Percentiles rank a stretch among this genome's conserved stretches.
These are phyloP conservation scores for Nyssa sinensis DNA, from an alignment of 148 eudicot genomes.

Conservation along the genomic window DNA sequence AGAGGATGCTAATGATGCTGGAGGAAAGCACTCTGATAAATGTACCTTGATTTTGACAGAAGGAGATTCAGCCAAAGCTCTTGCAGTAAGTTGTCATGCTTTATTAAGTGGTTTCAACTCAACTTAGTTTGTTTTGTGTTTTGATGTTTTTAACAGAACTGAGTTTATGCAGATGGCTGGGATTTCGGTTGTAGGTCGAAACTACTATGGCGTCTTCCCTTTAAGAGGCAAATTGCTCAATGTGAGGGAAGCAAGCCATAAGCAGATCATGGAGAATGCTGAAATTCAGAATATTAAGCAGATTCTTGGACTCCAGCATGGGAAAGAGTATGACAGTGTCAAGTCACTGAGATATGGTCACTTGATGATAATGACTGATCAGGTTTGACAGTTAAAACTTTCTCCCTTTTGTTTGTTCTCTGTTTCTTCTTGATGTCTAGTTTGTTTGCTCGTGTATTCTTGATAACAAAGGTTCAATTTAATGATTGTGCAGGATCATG, in stretches of 20 bases:
- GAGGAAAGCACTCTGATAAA: conserved; percentile 56
- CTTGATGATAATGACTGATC: conserved; percentile 98
- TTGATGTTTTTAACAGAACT: neutral
- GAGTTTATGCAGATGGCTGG: conserved; percentile 64
- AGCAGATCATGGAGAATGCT: conserved; percentile 70
- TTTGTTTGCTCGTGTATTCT: neutral
- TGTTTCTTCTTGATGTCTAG: too few species aligned
- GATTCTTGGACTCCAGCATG: conserved; percentile 89
- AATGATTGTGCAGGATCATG: conserved; percentile 72
- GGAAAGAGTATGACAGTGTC: conserved; percentile 58
- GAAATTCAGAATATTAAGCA: conserved; percentile 76
- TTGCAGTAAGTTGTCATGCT: conserved; percentile 67
- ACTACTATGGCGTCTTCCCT: conserved; percentile 83
- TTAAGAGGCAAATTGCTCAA: conserved; percentile 90
- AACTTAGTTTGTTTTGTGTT: neutral
- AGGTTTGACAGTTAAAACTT: conserved; percentile 40
- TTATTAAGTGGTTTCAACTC: neutral
- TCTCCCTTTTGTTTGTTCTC: neutral
- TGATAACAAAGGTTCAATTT: neutral
- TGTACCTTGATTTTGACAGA: conserved; percentile 95
- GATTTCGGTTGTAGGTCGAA: conserved; percentile 61
- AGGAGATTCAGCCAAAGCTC: conserved; percentile 97
- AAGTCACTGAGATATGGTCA: conserved; percentile 86
- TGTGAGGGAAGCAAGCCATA: conserved; percentile 94
- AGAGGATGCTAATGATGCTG: conserved; percentile 85